Evolutionary conservation across 371 early-diverging fungal genomes (phyloP), one percentile per base, ranked within the genome.

Genomic region (Apophysomyces trapeziformis): DNA sequence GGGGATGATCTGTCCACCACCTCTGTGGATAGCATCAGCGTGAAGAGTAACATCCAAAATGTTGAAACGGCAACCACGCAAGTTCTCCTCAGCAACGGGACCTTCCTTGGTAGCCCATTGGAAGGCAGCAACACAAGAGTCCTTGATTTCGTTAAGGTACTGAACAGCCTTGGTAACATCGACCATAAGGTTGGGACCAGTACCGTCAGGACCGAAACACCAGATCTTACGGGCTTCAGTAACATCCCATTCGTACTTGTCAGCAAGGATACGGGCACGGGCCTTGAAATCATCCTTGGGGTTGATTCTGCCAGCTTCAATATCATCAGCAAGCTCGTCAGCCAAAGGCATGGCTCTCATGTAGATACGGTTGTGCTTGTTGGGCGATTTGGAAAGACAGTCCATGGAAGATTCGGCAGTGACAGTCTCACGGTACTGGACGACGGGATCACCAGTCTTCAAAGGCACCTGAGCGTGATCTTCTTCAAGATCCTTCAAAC

Each of bases 331-430:
- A 50, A 99, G 85, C 59, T 98, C 96, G 68, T 96, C 96, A 50
- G 85, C 87, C 54, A 99, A 66, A 57, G 99, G 99, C 45, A 73
- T 63, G 44, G 99, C 98, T 79, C 90, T 95, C 99, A 99, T 95
- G 90, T 92, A 99, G 86, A 99, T 92, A 95, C 99, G 99, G 93
- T 99, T 99, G 92, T 99, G 99, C 92, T 99, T 99, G 96, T 99
- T 99, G 79, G 99, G 97, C 63, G 99, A 99, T 91, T 99, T 99
- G 85, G 98, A 94, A 76, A 99, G 83, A 68, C 92, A 91, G 65
- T 80, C 79, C 61, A 92, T 86, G 72, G 78, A 74, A 21, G 97
- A 96, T 82, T 94, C 95, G 67, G 90, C 86, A 70, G 86, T 86
- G 78, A 97, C 93, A 36, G 99, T 99, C 84, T 99, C 99, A 86